A percentile compares a stretch with the other conserved stretches of the same genome.
These are phyloP conservation scores for Neonectria magnoliae DNA, from an alignment of 2,329 filamentous ascomycete genomes.

Conservation along the genomic window DNA sequence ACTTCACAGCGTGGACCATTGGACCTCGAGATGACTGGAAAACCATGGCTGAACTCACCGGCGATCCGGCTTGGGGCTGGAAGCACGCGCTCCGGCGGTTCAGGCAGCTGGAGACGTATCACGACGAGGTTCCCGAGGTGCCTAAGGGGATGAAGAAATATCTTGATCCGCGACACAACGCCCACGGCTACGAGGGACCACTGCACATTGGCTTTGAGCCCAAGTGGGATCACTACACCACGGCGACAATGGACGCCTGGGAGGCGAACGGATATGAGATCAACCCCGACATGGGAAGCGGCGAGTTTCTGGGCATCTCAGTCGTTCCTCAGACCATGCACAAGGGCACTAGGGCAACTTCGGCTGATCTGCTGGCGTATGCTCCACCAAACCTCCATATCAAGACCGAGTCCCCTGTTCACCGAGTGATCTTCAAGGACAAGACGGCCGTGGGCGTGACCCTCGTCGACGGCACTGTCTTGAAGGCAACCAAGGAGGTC, in stretches of 20 bases:
- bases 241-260: slow-evolving; percentile 25
- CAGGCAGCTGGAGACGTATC: slow-evolving; percentile 28
- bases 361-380: slow-evolving; percentile 21
- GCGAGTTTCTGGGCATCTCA: slow-evolving; percentile 24
- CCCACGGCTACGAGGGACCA: slow-evolving; percentile 24
- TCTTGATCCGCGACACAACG: slow-evolving; percentile 20
- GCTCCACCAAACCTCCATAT: slow-evolving; percentile 23
- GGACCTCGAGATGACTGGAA: slow-evolving; percentile 30
- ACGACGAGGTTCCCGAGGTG: slow-evolving; percentile 23
- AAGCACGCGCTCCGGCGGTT: slow-evolving; percentile 20
- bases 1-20: slow-evolving; percentile 31
- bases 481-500: slow-evolving; percentile 24
- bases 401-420: slow-evolving; percentile 19
- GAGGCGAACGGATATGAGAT: slow-evolving; percentile 25
- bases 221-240: slow-evolving; percentile 29
- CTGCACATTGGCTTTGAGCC: slow-evolving; percentile 27
- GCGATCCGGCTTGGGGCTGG: slow-evolving; percentile 27
- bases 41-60: slow-evolving; percentile 23
- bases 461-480: slow-evolving; percentile 20
- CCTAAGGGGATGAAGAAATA: slow-evolving; percentile 26
- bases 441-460: slow-evolving; percentile 16
- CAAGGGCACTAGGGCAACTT: slow-evolving; percentile 23
- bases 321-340: slow-evolving; percentile 25
- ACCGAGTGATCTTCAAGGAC: slow-evolving; percentile 20
- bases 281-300: slow-evolving; percentile 26